A percentile compares a stretch with the other conserved stretches of the same genome.
phyloP scores from a whole-genome alignment of 2,329 filamentous ascomycete species.

The Xylariomycetidae sp. region DNA sequence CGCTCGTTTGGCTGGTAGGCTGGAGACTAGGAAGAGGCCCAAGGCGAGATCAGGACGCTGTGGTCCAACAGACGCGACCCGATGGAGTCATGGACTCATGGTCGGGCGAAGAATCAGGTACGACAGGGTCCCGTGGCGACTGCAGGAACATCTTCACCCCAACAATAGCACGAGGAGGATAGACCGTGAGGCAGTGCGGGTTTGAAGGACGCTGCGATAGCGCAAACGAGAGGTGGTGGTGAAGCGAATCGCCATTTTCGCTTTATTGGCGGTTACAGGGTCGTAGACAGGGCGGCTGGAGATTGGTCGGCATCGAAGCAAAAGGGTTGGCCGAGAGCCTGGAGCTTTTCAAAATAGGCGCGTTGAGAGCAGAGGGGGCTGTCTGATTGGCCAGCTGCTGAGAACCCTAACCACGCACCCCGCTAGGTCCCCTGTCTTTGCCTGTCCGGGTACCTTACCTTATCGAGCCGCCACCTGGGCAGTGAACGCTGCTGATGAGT shows the following conservation, averaged over 20 bases:
- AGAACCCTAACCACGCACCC: too few species aligned
- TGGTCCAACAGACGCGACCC: constrained; percentile 23
- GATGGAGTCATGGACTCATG: constrained; percentile 12
- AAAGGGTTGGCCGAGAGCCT: constrained; percentile 13
- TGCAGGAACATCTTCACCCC: constrained; percentile 15
- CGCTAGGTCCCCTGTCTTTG: too few species aligned
- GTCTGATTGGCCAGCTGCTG: constrained; percentile 24
- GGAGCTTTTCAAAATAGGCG: constrained; percentile 22
- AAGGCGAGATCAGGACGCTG: constrained; percentile 2
- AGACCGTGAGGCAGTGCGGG: constrained; percentile 28
- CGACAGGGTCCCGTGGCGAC: too few species aligned
- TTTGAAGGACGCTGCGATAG: constrained; percentile 15
- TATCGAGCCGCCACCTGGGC: too few species aligned
- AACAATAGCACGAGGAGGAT: too few species aligned
- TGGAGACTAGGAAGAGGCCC: constrained; percentile 1
- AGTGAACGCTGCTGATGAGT: too few species aligned
- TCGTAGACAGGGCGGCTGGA: constrained; percentile 26
- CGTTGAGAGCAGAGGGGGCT: constrained; percentile 12
- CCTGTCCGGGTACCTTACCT: too few species aligned
- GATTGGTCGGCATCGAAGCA: constrained; percentile 7
- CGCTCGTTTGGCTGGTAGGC: constrained; percentile 11
- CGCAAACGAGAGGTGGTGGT: constrained; percentile 27
- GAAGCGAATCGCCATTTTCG: constrained; percentile 27
- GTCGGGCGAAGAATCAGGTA: too few species aligned
- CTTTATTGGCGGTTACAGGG: constrained; percentile 21